phyloP scores from a whole-genome alignment of 306 rosid genomes.

The Mimosa pudica region DNA sequence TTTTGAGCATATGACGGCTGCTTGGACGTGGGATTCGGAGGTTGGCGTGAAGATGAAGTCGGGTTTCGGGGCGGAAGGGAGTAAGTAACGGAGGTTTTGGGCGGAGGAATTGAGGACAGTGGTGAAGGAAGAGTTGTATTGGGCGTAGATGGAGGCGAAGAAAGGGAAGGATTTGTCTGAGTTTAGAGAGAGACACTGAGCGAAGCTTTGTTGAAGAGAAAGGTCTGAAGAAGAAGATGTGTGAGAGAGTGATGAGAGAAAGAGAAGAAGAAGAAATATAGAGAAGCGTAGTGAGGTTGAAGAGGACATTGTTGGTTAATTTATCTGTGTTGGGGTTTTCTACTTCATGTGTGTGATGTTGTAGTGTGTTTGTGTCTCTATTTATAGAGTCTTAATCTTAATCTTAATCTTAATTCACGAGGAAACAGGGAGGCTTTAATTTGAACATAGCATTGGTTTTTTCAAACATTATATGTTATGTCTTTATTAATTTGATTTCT shows the following conservation, averaged over 20 bases:
- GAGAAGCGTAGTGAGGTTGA: slow-evolving; percentile 28
- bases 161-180: slow-evolving; percentile 43
- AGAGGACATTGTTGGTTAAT: slow-evolving; percentile 36
- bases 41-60: slow-evolving; percentile 46
- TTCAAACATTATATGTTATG: no score
- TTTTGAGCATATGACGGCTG: neutral
- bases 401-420: neutral
- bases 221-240: slow-evolving; percentile 35
- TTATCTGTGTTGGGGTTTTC: neutral
- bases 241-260: slow-evolving; percentile 37
- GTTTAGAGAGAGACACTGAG: slow-evolving; percentile 43
- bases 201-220: slow-evolving; percentile 42
- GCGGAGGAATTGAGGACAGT: slow-evolving; percentile 50
- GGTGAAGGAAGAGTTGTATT: slow-evolving; percentile 41
- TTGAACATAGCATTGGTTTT: neutral
- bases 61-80: slow-evolving; percentile 67
- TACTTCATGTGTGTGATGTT: slow-evolving; percentile 16
- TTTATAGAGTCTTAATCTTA: slow-evolving; percentile 1
- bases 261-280: slow-evolving; percentile 30
- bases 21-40: neutral
- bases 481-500: neutral
- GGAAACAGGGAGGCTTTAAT: neutral
- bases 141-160: slow-evolving; percentile 33
- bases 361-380: slow-evolving; percentile 1
- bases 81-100: slow-evolving; percentile 51